Percentiles rank a stretch among this genome's conserved stretches.
These are phyloP conservation scores for Sporothrix brasiliensis DNA, from an alignment of 2,329 filamentous ascomycete genomes.

Conservation along the genomic window DNA sequence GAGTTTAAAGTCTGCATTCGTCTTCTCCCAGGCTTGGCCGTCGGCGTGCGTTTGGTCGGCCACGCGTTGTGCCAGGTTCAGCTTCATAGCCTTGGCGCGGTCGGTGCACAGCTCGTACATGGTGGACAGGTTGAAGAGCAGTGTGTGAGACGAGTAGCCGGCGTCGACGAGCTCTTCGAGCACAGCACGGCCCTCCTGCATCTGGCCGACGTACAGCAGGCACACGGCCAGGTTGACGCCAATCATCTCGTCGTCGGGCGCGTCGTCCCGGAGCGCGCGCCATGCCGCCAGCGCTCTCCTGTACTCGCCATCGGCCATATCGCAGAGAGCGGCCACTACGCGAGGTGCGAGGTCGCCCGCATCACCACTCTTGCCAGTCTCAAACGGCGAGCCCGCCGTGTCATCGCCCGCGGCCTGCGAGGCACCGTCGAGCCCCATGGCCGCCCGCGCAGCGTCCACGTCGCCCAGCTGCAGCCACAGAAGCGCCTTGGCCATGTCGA, in stretches of 20 bases:
- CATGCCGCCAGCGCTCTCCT: constrained; percentile 65
- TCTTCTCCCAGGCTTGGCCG: constrained; percentile 67
- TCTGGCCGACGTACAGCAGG: constrained; percentile 75
- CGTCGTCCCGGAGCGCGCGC: constrained; percentile 52
- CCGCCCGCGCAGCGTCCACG: constrained; percentile 63
- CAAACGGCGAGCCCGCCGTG: neutral
- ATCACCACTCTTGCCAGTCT: constrained; percentile 22
- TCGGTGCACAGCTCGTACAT: constrained; percentile 92
- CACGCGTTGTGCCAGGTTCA: constrained; percentile 69
- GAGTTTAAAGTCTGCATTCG: constrained; percentile 75
- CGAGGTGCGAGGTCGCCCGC: constrained; percentile 46
- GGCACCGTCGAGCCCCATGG: constrained; percentile 45
- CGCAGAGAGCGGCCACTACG: constrained; percentile 68
- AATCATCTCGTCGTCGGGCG: constrained; percentile 65
- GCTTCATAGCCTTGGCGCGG: constrained; percentile 69
- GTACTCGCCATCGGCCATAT: constrained; percentile 78
- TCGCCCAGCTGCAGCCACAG: constrained; percentile 81
- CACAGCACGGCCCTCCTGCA: constrained; percentile 69
- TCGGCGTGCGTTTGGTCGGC: constrained; percentile 60
- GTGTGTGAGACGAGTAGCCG: constrained; percentile 70
- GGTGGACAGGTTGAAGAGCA: constrained; percentile 87
- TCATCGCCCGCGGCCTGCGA: neutral
- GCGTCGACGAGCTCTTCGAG: constrained; percentile 67
- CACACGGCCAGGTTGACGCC: constrained; percentile 83
- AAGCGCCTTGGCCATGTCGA: constrained; percentile 60